Evolutionary conservation across 306 rosid genomes (phyloP).

Genomic region (Trichosanthes cucumerina): DNA sequence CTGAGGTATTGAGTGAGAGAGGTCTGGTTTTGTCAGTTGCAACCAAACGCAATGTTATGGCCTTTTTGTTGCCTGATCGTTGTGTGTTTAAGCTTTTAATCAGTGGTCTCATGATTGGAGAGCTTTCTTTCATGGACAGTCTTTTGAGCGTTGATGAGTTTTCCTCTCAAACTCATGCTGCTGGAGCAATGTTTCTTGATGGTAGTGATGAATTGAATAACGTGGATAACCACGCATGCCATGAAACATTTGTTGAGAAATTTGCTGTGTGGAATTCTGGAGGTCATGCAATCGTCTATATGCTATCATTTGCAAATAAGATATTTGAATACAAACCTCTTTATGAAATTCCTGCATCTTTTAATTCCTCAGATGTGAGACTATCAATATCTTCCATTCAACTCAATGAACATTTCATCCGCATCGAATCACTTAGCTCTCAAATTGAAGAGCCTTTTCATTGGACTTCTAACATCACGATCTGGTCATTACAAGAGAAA

Average conservation of each 20-base stretch:
- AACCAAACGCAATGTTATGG: constrained; percentile 32
- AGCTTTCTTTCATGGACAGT: constrained; percentile 40
- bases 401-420: constrained; percentile 34
- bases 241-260: constrained; percentile 16
- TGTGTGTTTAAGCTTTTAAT: constrained; percentile 56
- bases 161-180: constrained; percentile 31
- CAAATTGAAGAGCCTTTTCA: constrained; percentile 49
- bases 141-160: constrained; percentile 20
- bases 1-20: constrained; percentile 32
- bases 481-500: constrained; percentile 39
- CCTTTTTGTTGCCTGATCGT: constrained; percentile 35
- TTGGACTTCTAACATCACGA: constrained; percentile 58
- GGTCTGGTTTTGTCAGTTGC: constrained; percentile 44
- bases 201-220: constrained; percentile 21
- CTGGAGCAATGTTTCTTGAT: constrained; percentile 61
- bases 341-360: constrained; percentile 54
- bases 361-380: constrained; percentile 32
- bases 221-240: constrained; percentile 17
- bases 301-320: constrained; percentile 39
- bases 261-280: constrained; percentile 62
- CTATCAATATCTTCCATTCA: constrained; percentile 39
- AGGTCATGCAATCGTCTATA: constrained; percentile 54
- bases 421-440: constrained; percentile 56
- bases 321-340: constrained; percentile 41
- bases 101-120: constrained; percentile 45